Base-by-base conservation (phyloP, 2,329 filamentous ascomycete species). In the Cucurbitaria berberidis region DNA sequence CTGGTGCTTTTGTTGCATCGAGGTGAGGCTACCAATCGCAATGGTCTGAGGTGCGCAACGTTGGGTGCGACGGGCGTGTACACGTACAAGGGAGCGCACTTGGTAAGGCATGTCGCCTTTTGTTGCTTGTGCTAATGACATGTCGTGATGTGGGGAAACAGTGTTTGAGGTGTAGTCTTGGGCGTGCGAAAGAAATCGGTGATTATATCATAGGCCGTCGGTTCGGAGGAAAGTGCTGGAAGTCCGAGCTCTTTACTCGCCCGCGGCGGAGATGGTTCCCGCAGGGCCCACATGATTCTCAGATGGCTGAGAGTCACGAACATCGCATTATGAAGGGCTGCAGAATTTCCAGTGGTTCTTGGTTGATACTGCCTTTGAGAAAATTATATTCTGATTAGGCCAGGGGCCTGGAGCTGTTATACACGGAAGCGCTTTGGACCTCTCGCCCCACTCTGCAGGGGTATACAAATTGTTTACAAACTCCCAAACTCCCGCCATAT, bases 31-130 rank as follows among this genome's bases (percentile, higher is more conserved):
- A 26, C 34, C 15, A 41, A 29, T 38, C 24, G 6, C 39, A 19
- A 6, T 19, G 24, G 36, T 16, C 4, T 41, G 27, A 41, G 32
- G 29, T 39, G 48, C 32, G 29, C 21, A 27, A 42, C 13, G 40
- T 16, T 43, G 24, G 35, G 19, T n/a, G 30, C 6, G 30, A 27
- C 15, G 18, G 21, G n/a, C 26, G 36, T 21, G 24, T 22, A 16
- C 46, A 74, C 73, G 52, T 71, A 76, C 74, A 39, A 76, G 68
- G 26, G 74, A 76, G 55, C 74, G 71, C 54, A 73, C 73, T 68
- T 75, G 72, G 53, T 72, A 74, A 30, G 73, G 64, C 64, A 73
- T 68, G 47, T 74, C 68, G 66, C 66, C 66, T 68, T 72, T 74
- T 24, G 55, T 63, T 54, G 61, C 66, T 57, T 72, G 67, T 60